Percentiles rank a stretch among this genome's conserved stretches.
phyloP scores from a whole-genome alignment of 2,329 filamentous ascomycete species.

The Tolypocladium nubicola region DNA sequence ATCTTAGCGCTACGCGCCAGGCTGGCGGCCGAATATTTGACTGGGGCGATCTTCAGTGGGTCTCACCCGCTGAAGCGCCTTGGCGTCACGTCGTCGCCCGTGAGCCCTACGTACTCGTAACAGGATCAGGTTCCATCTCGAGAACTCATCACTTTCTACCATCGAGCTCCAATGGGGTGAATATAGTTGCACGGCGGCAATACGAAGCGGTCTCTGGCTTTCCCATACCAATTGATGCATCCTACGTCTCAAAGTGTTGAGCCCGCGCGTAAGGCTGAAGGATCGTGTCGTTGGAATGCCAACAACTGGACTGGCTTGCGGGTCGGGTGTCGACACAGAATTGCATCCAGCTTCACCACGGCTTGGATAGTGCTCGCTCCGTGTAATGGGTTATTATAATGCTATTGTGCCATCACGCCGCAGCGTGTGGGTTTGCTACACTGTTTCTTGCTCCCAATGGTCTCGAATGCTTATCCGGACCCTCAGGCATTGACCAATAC shows the following conservation, averaged over 20 bases:
- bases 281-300: not conserved
- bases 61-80: not conserved
- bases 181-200: not conserved
- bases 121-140: not conserved
- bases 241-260: not conserved
- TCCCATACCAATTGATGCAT: not conserved
- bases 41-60: not conserved
- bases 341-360: too few relatives aligned
- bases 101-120: too few relatives aligned
- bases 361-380: too few relatives aligned
- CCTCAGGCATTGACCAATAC: conserved; percentile 16
- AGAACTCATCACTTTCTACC: not conserved
- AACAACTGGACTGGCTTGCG: too few relatives aligned
- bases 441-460: too few relatives aligned
- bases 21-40: not conserved
- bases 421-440: not conserved
- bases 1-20: not conserved
- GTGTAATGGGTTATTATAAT: not conserved
- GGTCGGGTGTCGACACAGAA: too few relatives aligned
- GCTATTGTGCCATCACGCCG: not conserved
- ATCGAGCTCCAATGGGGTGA: too few relatives aligned
- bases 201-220: not conserved
- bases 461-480: not conserved
- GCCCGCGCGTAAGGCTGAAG: not conserved
- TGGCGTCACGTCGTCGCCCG: not conserved